phyloP scores from a whole-genome alignment of 2,329 filamentous ascomycete species.

The Phialophora chinensis region DNA sequence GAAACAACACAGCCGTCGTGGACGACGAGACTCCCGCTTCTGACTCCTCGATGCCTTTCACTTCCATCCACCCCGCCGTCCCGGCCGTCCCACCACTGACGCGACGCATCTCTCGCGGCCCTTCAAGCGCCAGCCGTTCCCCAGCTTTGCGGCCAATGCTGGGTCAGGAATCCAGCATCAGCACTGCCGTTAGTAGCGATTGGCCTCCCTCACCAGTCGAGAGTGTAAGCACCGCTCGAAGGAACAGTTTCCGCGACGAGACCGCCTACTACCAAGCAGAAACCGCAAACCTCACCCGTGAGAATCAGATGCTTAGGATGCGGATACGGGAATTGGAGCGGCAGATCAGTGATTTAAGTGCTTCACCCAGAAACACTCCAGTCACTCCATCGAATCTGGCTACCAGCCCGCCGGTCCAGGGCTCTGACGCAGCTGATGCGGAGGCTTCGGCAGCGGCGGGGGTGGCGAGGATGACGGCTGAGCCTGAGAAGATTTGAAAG shows the following conservation, averaged over 20 bases:
- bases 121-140: conserved; percentile 47
- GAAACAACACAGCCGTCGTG: conserved; percentile 48
- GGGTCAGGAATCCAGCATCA: conserved; percentile 30
- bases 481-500: conserved; percentile 26
- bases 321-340: conserved; percentile 53
- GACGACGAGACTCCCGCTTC: conserved; percentile 53
- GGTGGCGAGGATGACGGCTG: conserved; percentile 23
- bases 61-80: conserved; percentile 44
- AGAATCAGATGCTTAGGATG: conserved; percentile 56
- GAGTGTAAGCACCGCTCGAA: conserved; percentile 26
- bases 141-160: conserved; percentile 46
- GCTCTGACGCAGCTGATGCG: conserved; percentile 11
- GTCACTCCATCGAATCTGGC: conserved; percentile 37
- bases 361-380: conserved; percentile 31
- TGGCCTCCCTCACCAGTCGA: conserved; percentile 41
- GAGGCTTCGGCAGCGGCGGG: conserved; percentile 26
- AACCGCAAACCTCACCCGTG: conserved; percentile 52
- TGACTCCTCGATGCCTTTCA: conserved; percentile 50
- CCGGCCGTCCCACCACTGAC: conserved; percentile 44
- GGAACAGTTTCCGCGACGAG: conserved; percentile 53
- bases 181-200: conserved; percentile 27
- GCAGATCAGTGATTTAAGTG: conserved; percentile 37
- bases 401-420: conserved; percentile 32
- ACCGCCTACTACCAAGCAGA: conserved; percentile 56
- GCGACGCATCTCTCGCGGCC: conserved; percentile 44